Conservation (phyloP, 495 filamentous ascomycete genomes). For the Pseudomonodictys pantanalensis region DNA sequence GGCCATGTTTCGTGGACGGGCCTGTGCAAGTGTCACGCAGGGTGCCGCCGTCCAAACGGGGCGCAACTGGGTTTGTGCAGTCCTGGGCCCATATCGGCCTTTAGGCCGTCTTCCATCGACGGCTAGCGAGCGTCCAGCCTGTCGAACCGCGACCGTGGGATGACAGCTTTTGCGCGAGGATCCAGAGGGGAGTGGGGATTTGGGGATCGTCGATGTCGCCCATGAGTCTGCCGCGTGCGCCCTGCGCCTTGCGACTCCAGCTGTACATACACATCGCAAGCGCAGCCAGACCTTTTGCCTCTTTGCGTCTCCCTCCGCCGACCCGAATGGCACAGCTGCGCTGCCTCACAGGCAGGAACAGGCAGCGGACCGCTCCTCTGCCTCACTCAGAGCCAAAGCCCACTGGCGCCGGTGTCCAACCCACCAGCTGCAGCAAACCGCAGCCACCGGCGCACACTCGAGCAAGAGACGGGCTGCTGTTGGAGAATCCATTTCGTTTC, state of each 20-base stretch:
- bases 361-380: too few species aligned
- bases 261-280: too few species aligned
- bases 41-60: conserved; percentile 16
- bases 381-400: too few species aligned
- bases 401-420: too few species aligned
- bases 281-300: too few species aligned
- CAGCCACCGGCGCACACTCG: neutral
- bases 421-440: neutral
- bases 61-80: conserved; percentile 4
- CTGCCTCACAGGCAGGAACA: too few species aligned
- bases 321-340: too few species aligned
- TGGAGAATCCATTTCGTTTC: conserved; percentile 18
- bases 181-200: neutral
- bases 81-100: too few species aligned
- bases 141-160: conserved; percentile 28
- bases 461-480: conserved; percentile 14
- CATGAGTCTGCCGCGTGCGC: neutral
- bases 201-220: neutral
- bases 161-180: conserved; percentile 2
- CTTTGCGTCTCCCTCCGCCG: too few species aligned
- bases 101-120: too few species aligned
- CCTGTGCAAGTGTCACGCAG: conserved; percentile 17
- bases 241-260: too few species aligned
- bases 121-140: conserved; percentile 11
- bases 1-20: neutral